phyloP scores from a whole-genome alignment of 345 rosid genomes.

The Gossypium australe region DNA sequence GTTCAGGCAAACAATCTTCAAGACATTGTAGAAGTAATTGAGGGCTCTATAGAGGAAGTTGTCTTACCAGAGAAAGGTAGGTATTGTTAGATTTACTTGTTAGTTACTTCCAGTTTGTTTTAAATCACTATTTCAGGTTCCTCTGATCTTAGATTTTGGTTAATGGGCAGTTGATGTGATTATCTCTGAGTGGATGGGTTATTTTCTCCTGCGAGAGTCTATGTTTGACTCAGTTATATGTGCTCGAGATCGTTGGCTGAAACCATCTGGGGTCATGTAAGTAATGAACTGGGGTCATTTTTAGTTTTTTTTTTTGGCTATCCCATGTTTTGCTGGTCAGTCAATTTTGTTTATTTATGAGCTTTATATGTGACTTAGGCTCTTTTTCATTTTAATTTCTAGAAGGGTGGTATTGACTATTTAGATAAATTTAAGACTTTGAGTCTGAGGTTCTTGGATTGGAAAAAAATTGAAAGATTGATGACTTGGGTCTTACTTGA shows the following conservation, averaged over 20 bases:
- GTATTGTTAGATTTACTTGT: not conserved
- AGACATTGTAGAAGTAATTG: conserved; percentile 73
- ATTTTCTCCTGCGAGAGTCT: conserved; percentile 91
- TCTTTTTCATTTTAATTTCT: not conserved
- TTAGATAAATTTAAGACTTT: not conserved
- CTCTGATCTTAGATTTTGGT: conserved; percentile 8
- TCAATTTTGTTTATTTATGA: not conserved
- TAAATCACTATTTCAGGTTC: not conserved
- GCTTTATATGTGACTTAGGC: not conserved
- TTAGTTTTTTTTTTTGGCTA: not conserved
- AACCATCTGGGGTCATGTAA: conserved; percentile 89
- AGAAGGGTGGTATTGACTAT: not conserved
- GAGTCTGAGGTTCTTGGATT: not conserved
- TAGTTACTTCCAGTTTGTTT: not conserved
- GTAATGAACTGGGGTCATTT: conserved; percentile 17
- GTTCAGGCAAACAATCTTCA: conserved; percentile 73
- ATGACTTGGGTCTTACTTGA: not conserved
- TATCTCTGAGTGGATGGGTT: conserved; percentile 99
- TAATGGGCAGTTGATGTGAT: conserved; percentile 82
- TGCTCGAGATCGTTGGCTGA: conserved; percentile 98
- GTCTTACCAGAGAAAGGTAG: conserved; percentile 87
- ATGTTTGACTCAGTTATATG: conserved; percentile 97
- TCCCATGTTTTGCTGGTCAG: not conserved
- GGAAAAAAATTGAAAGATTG: not conserved
- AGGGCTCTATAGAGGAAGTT: conserved; percentile 81